These are phyloP conservation scores for Aureobasidium mangrovei DNA, from an alignment of 2,329 filamentous ascomycete genomes.

Conservation along the genomic window DNA sequence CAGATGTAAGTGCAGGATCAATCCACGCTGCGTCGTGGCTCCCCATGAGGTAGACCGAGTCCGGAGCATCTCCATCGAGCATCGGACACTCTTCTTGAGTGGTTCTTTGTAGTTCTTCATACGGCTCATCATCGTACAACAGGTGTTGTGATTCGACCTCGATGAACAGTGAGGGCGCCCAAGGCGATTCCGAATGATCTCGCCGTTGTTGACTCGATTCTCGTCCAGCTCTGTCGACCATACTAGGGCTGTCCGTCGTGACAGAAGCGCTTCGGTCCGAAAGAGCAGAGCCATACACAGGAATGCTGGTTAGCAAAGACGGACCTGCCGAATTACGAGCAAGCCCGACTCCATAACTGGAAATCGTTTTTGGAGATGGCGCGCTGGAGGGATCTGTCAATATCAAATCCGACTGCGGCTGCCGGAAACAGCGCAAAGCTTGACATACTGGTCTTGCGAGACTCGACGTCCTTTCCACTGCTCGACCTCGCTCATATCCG, in stretches of 20 bases:
- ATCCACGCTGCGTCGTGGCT: neutral
- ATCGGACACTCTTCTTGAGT: neutral
- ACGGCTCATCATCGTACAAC: neutral
- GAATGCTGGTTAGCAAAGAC: conserved; percentile 1
- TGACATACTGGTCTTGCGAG: conserved; percentile 1
- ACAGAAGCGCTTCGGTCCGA: neutral
- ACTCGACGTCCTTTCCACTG: neutral
- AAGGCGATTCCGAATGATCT: neutral
- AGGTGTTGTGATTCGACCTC: neutral
- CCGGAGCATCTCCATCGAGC: neutral
- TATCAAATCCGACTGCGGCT: too few species aligned
- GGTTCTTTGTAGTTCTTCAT: neutral
- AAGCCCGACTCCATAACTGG: conserved; percentile 2
- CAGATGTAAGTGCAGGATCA: neutral
- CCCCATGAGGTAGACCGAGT: neutral
- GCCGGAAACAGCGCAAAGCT: too few species aligned
- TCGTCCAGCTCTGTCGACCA: neutral
- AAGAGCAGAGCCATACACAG: neutral
- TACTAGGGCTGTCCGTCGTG: neutral
- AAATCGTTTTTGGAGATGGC: neutral
- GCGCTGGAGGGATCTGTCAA: neutral
- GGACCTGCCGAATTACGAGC: conserved; percentile 7
- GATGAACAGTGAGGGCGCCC: neutral
- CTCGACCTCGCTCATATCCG: neutral
- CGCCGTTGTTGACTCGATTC: neutral